A percentile compares a stretch with the other conserved stretches of the same genome.
Evolutionary conservation across 192 early-diverging fungal species (phyloP).

Genomic region (Hyaloraphidium curvatum): DNA sequence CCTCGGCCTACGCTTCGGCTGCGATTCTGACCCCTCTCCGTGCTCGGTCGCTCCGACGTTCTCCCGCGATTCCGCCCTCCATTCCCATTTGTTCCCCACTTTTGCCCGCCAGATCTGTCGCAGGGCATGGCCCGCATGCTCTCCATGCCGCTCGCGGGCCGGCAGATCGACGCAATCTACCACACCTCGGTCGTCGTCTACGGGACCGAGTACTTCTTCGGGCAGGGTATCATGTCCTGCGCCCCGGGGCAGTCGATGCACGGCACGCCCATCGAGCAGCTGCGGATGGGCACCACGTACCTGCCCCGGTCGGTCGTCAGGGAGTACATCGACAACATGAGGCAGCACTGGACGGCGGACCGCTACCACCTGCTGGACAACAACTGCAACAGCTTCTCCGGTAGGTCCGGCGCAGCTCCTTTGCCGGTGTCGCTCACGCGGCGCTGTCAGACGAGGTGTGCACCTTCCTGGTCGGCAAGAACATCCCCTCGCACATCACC

Average conservation of each 20-base stretch:
- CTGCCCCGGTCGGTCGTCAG: conserved; percentile 46
- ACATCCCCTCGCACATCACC: conserved; percentile 57
- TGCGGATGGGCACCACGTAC: conserved; percentile 61
- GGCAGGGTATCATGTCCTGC: conserved; percentile 42
- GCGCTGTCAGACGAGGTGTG: conserved; percentile 55
- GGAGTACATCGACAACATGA: conserved; percentile 48
- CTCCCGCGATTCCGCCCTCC: neutral
- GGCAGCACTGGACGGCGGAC: conserved; percentile 27
- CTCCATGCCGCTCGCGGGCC: conserved; percentile 38
- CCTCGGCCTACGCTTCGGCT: too few species aligned
- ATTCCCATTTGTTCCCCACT: neutral
- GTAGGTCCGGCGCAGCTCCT: too few species aligned
- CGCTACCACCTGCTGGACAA: conserved; percentile 72
- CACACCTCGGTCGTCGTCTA: conserved; percentile 61
- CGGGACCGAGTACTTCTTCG: conserved; percentile 59
- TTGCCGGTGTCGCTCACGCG: conserved; percentile 8
- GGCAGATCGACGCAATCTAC: conserved; percentile 41
- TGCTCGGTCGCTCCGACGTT: neutral
- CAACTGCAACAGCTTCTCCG: conserved; percentile 45
- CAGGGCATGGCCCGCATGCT: conserved; percentile 55
- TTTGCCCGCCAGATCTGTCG: conserved; percentile 23
- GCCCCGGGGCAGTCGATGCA: conserved; percentile 30
- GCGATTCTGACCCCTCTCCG: too few species aligned
- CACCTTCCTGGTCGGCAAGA: conserved; percentile 53
- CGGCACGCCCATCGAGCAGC: conserved; percentile 39